A percentile compares a stretch with the other conserved stretches of the same genome.
Evolutionary conservation across 306 rosid species (phyloP).

Genomic region (Acacia confusa): DNA sequence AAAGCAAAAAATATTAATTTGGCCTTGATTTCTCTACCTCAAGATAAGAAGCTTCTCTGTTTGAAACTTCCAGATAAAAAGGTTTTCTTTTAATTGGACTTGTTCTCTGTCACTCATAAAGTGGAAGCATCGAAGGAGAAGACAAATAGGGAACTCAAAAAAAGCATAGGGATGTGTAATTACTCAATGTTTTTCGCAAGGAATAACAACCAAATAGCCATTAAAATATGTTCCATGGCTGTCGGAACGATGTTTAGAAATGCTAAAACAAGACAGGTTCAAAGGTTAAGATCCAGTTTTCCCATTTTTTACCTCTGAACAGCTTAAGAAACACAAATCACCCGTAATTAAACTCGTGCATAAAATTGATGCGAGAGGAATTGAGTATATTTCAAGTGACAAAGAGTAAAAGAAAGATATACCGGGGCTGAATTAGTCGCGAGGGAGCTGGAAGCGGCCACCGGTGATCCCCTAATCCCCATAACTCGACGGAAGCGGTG

Average conservation of each 20-base stretch:
- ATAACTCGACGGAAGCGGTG: slow-evolving; percentile 12
- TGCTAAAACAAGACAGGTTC: neutral
- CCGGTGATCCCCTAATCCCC: slow-evolving; percentile 36
- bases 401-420: slow-evolving; percentile 13
- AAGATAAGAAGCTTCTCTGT: neutral
- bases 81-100: neutral
- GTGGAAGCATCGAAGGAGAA: slow-evolving; percentile 5
- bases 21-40: slow-evolving; percentile 13
- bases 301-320: neutral
- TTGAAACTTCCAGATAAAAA: slow-evolving; percentile 22
- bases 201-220: neutral
- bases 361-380: neutral
- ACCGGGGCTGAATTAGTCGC: slow-evolving; percentile 65
- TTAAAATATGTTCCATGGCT: neutral
- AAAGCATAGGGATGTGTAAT: neutral
- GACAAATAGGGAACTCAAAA: neutral
- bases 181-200: neutral
- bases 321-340: neutral
- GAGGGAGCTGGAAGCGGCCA: slow-evolving; percentile 47
- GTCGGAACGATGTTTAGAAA: neutral
- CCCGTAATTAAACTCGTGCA: neutral
- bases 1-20: neutral
- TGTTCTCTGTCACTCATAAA: neutral
- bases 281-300: neutral
- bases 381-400: neutral